phyloP scores from a whole-genome alignment of 352 stramenopile genomes.

The Globisporangium cylindrosporum region DNA sequence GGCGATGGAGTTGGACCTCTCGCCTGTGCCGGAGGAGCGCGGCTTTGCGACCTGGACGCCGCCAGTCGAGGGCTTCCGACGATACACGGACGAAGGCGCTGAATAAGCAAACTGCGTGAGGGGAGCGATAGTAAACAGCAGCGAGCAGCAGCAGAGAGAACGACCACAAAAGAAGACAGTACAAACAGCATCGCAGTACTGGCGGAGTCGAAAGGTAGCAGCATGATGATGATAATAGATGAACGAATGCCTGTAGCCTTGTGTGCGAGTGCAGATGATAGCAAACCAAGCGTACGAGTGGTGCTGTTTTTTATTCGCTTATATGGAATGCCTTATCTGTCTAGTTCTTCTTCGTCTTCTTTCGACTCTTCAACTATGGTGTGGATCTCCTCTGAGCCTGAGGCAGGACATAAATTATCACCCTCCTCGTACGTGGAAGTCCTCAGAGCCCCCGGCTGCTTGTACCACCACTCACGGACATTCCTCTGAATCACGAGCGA shows the following conservation, averaged over 20 bases:
- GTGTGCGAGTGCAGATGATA: background rate
- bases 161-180: constrained; percentile 16
- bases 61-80: constrained; percentile 83
- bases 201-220: no score
- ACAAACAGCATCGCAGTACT: constrained; percentile 4
- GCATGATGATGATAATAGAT: constrained; percentile 12
- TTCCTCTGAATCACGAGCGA: constrained; percentile 86
- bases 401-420: background rate
- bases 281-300: background rate
- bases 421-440: background rate
- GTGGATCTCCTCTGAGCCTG: background rate
- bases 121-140: constrained; percentile 13
- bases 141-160: constrained; percentile 11
- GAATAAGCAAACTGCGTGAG: constrained; percentile 20
- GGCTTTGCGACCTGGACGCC: constrained; percentile 86
- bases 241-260: background rate
- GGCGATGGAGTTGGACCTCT: constrained; percentile 66
- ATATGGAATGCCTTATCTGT: background rate
- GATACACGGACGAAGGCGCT: constrained; percentile 67
- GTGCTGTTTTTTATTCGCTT: background rate
- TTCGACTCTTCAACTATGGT: constrained; percentile 9
- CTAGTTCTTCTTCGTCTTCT: background rate
- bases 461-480: constrained; percentile 83
- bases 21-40: constrained; percentile 58
- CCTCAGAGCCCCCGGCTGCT: constrained; percentile 31